Conservation (phyloP, 2,329 filamentous ascomycete genomes). For the Monosporascus sp. region DNA sequence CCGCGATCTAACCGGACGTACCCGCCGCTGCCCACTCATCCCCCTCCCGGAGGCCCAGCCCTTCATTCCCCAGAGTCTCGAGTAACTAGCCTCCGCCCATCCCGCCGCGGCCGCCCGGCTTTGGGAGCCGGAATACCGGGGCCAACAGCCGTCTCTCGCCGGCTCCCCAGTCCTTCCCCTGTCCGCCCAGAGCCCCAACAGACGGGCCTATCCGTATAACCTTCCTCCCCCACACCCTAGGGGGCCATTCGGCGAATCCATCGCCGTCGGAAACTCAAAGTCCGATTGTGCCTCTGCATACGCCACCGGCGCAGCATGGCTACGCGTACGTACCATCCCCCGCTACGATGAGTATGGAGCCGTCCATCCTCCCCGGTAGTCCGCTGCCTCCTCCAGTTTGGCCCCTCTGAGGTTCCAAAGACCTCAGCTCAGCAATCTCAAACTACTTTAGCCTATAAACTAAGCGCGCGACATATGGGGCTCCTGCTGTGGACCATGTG, state of each 20-base stretch:
- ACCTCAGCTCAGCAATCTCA: neutral
- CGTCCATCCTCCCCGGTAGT: neutral
- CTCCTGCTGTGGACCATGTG: neutral
- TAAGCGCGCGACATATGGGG: neutral
- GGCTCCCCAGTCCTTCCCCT: neutral
- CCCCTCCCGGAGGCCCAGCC: slow-evolving; percentile 5
- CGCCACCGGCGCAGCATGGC: neutral
- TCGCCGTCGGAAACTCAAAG: neutral
- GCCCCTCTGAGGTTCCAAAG: neutral
- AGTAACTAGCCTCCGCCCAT: slow-evolving; percentile 9
- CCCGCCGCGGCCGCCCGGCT: slow-evolving; percentile 12
- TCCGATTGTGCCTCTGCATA: neutral
- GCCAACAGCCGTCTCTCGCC: neutral
- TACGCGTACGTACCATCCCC: neutral
- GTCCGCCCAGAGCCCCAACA: slow-evolving; percentile 4
- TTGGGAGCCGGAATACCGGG: slow-evolving; percentile 5
- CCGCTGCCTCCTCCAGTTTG: neutral
- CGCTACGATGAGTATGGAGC: neutral
- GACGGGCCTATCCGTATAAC: slow-evolving; percentile 3
- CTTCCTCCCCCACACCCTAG: slow-evolving; percentile 14
- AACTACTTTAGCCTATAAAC: neutral
- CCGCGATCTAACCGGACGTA: slow-evolving; percentile 3
- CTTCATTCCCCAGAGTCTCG: neutral
- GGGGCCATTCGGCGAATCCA: slow-evolving; percentile 6
- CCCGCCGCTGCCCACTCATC: slow-evolving; percentile 9